Conservation (phyloP, 495 filamentous ascomycete species). For the Aspergillus ostianus region DNA sequence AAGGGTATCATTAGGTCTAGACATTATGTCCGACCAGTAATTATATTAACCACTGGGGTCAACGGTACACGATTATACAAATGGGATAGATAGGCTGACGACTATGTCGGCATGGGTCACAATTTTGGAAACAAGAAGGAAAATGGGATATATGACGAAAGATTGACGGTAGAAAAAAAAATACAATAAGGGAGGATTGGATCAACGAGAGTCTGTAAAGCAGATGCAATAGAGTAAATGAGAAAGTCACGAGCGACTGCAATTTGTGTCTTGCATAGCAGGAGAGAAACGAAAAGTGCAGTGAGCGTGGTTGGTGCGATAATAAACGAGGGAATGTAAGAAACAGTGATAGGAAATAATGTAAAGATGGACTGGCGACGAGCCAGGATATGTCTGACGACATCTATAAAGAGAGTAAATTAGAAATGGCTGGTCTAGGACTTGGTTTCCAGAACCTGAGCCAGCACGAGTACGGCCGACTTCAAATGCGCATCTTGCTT, state of each 20-base stretch:
- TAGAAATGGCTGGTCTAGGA: constrained; percentile 10
- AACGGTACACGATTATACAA: constrained; percentile 9
- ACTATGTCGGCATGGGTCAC: not conserved
- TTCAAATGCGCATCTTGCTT: constrained; percentile 38
- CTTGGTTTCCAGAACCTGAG: constrained; percentile 43
- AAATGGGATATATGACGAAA: constrained; percentile 5
- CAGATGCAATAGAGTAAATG: not conserved
- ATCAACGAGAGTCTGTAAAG: not conserved
- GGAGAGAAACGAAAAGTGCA: constrained; percentile 7
- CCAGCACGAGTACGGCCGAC: constrained; percentile 41
- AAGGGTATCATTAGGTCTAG: constrained; percentile 14
- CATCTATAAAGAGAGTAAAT: not conserved
- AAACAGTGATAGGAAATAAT: constrained; percentile 4
- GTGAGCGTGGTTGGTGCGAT: constrained; percentile 1
- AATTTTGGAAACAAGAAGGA: not conserved
- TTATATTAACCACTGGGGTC: constrained; percentile 14
- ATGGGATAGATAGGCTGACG: not conserved
- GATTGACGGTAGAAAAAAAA: not conserved
- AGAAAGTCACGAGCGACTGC: not conserved
- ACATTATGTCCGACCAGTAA: not conserved
- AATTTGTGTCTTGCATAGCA: constrained; percentile 9
- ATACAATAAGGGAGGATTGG: not conserved
- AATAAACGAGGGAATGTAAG: not conserved
- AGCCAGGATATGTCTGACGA: not conserved
- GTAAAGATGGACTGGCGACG: not conserved